A percentile compares a stretch with the other conserved stretches of the same genome.
phyloP scores from a whole-genome alignment of 2,329 filamentous ascomycete species.

The Pseudopyricularia javanii region DNA sequence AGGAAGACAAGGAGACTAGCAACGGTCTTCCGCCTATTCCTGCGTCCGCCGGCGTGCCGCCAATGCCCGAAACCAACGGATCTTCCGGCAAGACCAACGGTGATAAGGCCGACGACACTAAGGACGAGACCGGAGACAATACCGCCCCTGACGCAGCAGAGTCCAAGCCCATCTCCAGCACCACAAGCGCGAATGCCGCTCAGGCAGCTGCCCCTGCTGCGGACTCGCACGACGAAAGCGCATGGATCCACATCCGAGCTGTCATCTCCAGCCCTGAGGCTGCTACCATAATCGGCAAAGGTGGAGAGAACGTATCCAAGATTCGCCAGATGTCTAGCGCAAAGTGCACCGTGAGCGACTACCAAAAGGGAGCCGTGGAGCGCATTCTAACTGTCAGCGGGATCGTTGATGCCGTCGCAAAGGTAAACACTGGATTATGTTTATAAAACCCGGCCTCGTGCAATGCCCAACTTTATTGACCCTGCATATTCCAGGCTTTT shows the following conservation, averaged over 20 bases:
- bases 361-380: slow-evolving; percentile 92
- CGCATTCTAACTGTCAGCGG: slow-evolving; percentile 96
- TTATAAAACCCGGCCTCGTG: background rate
- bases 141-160: slow-evolving; percentile 53
- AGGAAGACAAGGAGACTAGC: slow-evolving; percentile 17
- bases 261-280: slow-evolving; percentile 97
- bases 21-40: slow-evolving; percentile 17
- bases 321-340: slow-evolving; percentile 91
- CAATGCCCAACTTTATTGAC: background rate
- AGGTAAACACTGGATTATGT: slow-evolving; percentile 46
- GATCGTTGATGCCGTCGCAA: slow-evolving; percentile 89
- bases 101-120: slow-evolving; percentile 30
- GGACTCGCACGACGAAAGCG: slow-evolving; percentile 71
- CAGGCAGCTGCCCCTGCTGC: slow-evolving; percentile 30
- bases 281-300: slow-evolving; percentile 96
- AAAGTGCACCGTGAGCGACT: slow-evolving; percentile 98
- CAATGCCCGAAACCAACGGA: slow-evolving; percentile 31
- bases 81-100: slow-evolving; percentile 38
- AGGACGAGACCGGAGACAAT: slow-evolving; percentile 55
- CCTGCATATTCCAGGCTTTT: slow-evolving; percentile 75
- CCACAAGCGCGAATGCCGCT: slow-evolving; percentile 24
- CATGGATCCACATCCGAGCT: slow-evolving; percentile 93
- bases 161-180: slow-evolving; percentile 32
- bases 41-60: background rate
- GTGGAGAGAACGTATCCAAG: slow-evolving; percentile 95